Conservation (phyloP, 2,329 filamentous ascomycete genomes). For the Neocatenulostroma microsporum region DNA sequence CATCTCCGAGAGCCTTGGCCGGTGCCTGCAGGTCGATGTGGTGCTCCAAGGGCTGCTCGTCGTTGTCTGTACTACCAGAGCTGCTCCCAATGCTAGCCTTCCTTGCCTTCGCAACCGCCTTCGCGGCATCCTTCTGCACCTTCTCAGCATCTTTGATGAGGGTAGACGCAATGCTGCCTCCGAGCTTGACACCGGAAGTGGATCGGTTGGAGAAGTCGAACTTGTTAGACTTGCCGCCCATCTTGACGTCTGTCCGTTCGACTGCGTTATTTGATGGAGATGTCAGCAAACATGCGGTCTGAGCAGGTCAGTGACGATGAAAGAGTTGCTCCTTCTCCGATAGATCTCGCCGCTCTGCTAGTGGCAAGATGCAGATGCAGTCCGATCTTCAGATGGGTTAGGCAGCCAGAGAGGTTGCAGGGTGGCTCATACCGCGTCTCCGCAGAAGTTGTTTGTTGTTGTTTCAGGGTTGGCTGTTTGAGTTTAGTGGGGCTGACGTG, state of each 20-base stretch:
- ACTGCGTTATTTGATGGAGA: too few relatives aligned
- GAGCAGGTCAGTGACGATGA: too few relatives aligned
- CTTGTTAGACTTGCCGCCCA: constrained; percentile 31
- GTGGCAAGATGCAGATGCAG: too few relatives aligned
- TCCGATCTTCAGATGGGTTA: too few relatives aligned
- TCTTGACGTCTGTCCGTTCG: too few relatives aligned
- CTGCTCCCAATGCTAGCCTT: constrained; percentile 23
- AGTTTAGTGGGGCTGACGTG: background rate
- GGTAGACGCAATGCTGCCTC: constrained; percentile 38
- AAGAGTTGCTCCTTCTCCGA: too few relatives aligned
- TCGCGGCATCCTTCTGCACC: constrained; percentile 23
- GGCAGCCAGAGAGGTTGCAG: too few relatives aligned
- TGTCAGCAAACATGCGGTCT: too few relatives aligned
- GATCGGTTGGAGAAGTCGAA: constrained; percentile 38
- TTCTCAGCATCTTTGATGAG: constrained; percentile 31
- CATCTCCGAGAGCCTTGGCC: constrained; percentile 40
- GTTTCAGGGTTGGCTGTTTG: background rate
- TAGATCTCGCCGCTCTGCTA: too few relatives aligned
- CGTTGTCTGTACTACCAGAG: constrained; percentile 9
- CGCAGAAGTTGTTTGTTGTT: too few relatives aligned
- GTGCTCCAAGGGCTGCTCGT: constrained; percentile 10
- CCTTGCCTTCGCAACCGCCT: constrained; percentile 18
- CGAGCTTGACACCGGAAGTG: constrained; percentile 40
- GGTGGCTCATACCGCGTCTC: too few relatives aligned
- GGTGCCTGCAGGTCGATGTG: constrained; percentile 40